A percentile compares a stretch with the other conserved stretches of the same genome.
Conservation (phyloP, 345 rosid genomes). For the Lepidium didymum region DNA sequence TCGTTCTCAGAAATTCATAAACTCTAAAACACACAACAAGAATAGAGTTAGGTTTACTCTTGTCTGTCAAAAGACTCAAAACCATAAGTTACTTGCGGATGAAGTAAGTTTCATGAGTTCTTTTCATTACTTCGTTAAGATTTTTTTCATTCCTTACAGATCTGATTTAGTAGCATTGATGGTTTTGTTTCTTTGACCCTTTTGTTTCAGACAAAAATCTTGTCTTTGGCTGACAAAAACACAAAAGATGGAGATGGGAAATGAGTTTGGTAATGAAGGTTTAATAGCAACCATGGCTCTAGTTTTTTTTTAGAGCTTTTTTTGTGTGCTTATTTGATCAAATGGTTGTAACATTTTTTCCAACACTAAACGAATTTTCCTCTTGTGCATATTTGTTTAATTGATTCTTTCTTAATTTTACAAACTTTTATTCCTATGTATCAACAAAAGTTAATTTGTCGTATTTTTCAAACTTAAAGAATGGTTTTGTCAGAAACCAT, state of each 20-base stretch:
- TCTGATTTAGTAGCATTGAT: not conserved
- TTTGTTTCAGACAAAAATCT: not conserved
- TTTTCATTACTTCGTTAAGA: not conserved
- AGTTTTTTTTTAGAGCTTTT: not conserved
- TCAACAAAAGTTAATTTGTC: not conserved
- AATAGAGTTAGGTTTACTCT: constrained; percentile 1
- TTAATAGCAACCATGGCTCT: constrained; percentile 4
- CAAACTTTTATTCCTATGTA: no score
- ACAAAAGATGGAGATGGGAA: constrained; percentile 12
- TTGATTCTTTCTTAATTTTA: not conserved
- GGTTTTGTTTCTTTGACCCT: not conserved
- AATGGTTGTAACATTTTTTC: not conserved
- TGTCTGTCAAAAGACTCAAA: not conserved
- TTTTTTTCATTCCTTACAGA: not conserved
- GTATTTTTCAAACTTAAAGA: constrained; percentile 9
- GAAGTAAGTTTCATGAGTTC: constrained; percentile 6
- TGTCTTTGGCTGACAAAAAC: not conserved
- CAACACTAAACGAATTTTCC: not conserved
- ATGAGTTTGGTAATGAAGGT: constrained; percentile 13
- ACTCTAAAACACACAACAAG: not conserved
- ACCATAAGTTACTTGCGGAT: constrained; percentile 16
- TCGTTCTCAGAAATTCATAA: constrained; percentile 1
- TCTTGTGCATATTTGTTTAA: not conserved
- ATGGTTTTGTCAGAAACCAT: not conserved
- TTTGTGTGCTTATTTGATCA: not conserved